Evolutionary conservation across 345 rosid genomes (phyloP), one percentile per base, ranked within the genome.

Genomic region (Populus deltoides): DNA sequence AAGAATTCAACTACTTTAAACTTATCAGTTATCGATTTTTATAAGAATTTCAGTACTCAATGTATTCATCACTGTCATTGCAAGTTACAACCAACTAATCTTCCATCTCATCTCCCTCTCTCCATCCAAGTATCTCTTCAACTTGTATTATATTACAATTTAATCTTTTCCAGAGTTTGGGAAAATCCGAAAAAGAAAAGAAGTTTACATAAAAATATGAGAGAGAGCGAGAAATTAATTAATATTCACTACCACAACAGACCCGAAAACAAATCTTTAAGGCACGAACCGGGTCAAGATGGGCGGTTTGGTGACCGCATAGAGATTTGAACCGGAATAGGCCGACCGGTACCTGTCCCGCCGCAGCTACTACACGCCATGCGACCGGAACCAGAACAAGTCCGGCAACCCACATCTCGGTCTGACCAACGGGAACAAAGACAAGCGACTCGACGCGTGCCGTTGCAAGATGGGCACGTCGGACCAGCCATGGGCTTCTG

Each of bases 361-460:
- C 98, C 99, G 66, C 99, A 95, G 82, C 91, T 95, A 80, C 77
- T 87, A 74, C 99, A 93, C 38, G 86, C 81, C 87, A 74, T 89
- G 49, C 94, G 92, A 71, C 99, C 97, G 6, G 99, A 95, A 68
- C 99, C 98, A 5, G 98, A 82, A 76, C 98, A 93, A 59, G 90
- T 88, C 63, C 97, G 87, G 84, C 99, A 95, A 0, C 99, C 99
- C 16, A 83, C 86, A 71, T 95, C 98, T 11, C 96, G 94, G 68
- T 95, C 99, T 45, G 99, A 93, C 99, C 99, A 95, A 1, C 94
- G 88, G 5, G 93, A 81, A 65, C 99, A 95, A 31, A 92, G 66
- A 55, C 99, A 95, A 1, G 86, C 24, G 78, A 95, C 90, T 73
- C 93, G 87, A 61, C 99, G 98, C 18, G 98, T 88, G 0, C 99